Evolutionary conservation across 2,329 filamentous ascomycete species (phyloP), one percentile per base, ranked within the genome.

Genomic region (Nemania sp.): DNA sequence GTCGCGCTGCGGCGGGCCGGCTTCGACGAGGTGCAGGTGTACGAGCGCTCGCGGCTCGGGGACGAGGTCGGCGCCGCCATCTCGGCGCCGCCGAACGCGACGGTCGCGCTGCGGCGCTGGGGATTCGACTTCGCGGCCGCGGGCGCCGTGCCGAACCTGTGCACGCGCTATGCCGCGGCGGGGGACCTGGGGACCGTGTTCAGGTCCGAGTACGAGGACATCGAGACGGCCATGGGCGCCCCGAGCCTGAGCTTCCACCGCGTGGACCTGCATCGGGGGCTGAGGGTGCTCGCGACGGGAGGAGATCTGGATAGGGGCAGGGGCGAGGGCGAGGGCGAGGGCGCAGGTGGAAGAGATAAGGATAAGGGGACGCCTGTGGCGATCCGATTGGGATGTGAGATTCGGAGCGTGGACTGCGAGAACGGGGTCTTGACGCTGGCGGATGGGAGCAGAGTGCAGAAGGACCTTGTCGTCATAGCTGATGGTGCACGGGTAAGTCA

Each of bases 391-490:
- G 62, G 61, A 1, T 60, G 61, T 21, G 57, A 55, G 42, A 57
- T 65, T 6, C 18, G 10, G 15, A 42, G 40, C 7, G 47, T 67
- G 3, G 65, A 66, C 17, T 66, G 64, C 65, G 90, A 95, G 75
- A 91, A 91, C 0, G 92, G 93, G 1, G 90, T 89, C 63, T 87
- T 85, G 15, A 68, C 65, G 0, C 65, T 78, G 5, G 59, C 58
- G 5, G 63, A 67, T n/a, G 76, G 75, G 2, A 54, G 67, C 4
- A 60, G 66, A 12, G 60, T 75, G 11, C 49, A 49, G 5, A 72
- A 68, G 18, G 78, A 81, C 59, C 59, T 81, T 2, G 72, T 81
- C 17, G 70, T 82, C 37, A 78, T 75, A 3, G 79, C 80, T 2
- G 80, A 82, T 63, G 80, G 80, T 5, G 68, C 79, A 15, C 77